Evolutionary conservation across 2,329 filamentous ascomycete genomes (phyloP).

Genomic region (Metarhizium sp.): DNA sequence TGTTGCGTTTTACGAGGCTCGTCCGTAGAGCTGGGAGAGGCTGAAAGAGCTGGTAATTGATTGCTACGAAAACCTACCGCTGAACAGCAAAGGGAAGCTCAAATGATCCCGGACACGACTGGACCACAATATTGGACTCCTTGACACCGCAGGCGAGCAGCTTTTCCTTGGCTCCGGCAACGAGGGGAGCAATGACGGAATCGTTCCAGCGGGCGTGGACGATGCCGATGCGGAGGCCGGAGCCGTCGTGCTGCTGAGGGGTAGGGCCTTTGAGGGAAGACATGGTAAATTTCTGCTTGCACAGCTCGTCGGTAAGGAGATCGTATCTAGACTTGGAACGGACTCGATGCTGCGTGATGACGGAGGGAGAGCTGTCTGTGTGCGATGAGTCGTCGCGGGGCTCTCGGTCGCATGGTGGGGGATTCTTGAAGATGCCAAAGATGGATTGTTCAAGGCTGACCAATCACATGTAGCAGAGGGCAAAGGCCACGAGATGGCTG

Average conservation of each 20-base stretch:
- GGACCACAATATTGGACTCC: conserved; percentile 77
- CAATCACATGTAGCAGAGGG: not conserved
- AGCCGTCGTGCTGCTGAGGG: conserved; percentile 53
- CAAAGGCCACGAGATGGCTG: not conserved
- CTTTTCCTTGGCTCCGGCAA: conserved; percentile 70
- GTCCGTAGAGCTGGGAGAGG: not conserved
- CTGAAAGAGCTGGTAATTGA: conserved; percentile 12
- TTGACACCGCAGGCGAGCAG: conserved; percentile 72
- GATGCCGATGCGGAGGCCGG: conserved; percentile 79
- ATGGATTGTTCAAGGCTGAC: not conserved
- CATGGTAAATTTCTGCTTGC: not conserved
- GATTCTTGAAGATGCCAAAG: not conserved
- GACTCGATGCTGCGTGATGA: not conserved
- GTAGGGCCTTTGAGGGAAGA: conserved; percentile 45
- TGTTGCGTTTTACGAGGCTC: not conserved
- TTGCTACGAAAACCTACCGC: conserved; percentile 41
- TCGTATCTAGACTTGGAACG: not conserved
- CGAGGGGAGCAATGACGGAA: conserved; percentile 75
- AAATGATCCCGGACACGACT: conserved; percentile 89
- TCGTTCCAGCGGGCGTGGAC: conserved; percentile 95
- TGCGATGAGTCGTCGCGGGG: not conserved
- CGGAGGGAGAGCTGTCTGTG: not conserved
- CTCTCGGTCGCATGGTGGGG: not conserved
- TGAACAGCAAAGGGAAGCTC: conserved; percentile 89
- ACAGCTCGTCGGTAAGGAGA: not conserved